Conservation (phyloP, 1,284 basidiomycete genomes). For the Trametes polyzona region DNA sequence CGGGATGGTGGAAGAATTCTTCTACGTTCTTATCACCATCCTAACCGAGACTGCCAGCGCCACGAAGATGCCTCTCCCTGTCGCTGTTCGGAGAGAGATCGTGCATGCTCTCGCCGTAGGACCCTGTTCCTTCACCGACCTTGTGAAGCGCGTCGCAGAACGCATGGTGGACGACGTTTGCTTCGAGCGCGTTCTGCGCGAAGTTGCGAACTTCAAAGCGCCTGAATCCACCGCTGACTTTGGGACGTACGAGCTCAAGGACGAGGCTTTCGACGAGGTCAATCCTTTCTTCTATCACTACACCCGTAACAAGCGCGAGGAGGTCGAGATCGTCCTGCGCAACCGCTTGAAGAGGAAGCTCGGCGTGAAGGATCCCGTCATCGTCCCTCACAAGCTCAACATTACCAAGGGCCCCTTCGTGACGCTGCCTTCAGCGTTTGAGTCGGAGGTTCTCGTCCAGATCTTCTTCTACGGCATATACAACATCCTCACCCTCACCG, state of each 20-base stretch:
- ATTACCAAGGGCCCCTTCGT: conserved; percentile 72
- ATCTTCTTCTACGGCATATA: conserved; percentile 79
- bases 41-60: conserved; percentile 84
- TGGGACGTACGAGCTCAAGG: conserved; percentile 88
- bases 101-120: conserved; percentile 91
- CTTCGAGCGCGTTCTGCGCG: conserved; percentile 81
- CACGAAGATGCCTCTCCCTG: conserved; percentile 69
- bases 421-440: conserved; percentile 60
- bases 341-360: conserved; percentile 71
- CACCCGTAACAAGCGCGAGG: conserved; percentile 92
- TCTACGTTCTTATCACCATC: conserved; percentile 88
- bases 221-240: conserved; percentile 81
- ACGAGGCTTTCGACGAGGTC: conserved; percentile 85
- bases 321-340: conserved; percentile 84
- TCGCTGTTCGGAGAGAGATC: conserved; percentile 82
- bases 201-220: conserved; percentile 83
- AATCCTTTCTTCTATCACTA: conserved; percentile 98
- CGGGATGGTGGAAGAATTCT: conserved; percentile 91
- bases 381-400: conserved; percentile 73
- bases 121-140: conserved; percentile 89
- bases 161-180: conserved; percentile 85
- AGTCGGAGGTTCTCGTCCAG: conserved; percentile 71
- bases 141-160: conserved; percentile 91
- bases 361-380: conserved; percentile 66
- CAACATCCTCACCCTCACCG: conserved; percentile 68